Evolutionary conservation across 768 basidiomycete genomes (phyloP).

Genomic region (Trametes gibbosa): DNA sequence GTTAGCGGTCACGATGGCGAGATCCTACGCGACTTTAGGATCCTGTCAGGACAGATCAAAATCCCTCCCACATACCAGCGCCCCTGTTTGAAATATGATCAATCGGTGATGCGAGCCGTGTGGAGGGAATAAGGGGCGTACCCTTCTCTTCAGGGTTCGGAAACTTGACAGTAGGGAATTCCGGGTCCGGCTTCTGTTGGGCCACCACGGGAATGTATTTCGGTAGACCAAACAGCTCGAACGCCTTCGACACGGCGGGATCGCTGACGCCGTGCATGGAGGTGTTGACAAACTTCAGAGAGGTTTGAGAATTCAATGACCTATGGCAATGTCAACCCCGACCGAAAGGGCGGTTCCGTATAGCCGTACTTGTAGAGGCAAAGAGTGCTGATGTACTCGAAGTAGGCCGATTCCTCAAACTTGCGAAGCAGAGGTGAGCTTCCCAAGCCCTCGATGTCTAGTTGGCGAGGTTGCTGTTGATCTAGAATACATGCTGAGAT

Average conservation of each 20-base stretch:
- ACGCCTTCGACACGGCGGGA: constrained; percentile 54
- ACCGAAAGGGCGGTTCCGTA: background rate
- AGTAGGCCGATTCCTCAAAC: background rate
- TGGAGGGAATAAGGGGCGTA: constrained; percentile 23
- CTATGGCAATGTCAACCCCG: background rate
- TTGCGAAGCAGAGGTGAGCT: constrained; percentile 31
- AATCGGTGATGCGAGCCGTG: background rate
- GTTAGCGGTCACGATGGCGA: constrained; percentile 65
- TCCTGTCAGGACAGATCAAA: too few relatives aligned
- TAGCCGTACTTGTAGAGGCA: constrained; percentile 7
- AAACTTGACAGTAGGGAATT: constrained; percentile 81
- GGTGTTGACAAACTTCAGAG: constrained; percentile 75
- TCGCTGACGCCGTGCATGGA: constrained; percentile 91
- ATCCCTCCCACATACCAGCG: constrained; percentile 18
- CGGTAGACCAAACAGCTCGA: constrained; percentile 56
- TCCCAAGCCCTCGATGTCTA: constrained; percentile 36
- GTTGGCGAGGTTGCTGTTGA: constrained; percentile 55
- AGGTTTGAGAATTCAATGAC: constrained; percentile 33
- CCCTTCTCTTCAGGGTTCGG: constrained; percentile 94
- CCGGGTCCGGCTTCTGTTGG: constrained; percentile 75
- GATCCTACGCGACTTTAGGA: constrained; percentile 44
- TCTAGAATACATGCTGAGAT: constrained; percentile 64
- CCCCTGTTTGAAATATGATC: constrained; percentile 13
- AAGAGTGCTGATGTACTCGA: constrained; percentile 11
- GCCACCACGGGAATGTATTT: constrained; percentile 58